phyloP scores from a whole-genome alignment of 805 yeast species.

The Yarrowia sp. region DNA sequence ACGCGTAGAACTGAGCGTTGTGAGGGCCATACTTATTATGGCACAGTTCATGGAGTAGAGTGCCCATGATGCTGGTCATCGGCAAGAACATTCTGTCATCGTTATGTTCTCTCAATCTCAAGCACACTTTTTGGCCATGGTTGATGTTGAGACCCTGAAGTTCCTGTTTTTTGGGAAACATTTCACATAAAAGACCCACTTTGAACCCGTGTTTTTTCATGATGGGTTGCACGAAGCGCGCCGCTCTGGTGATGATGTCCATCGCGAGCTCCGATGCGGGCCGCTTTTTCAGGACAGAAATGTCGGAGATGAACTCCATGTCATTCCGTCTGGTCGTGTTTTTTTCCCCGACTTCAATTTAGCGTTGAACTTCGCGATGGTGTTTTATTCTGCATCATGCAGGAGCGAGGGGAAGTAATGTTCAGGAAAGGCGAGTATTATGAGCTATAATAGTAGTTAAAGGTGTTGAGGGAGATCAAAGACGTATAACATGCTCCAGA shows the following conservation, averaged over 20 bases:
- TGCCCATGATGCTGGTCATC: conserved; percentile 70
- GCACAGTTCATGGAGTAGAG: conserved; percentile 85
- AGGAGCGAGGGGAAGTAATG: too few species aligned
- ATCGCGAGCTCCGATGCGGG: conserved; percentile 59
- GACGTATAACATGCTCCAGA: too few species aligned
- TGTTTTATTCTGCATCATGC: neutral
- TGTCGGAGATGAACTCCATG: conserved; percentile 41
- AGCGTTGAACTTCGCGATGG: neutral
- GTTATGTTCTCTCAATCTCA: conserved; percentile 69
- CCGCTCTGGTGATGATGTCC: conserved; percentile 69
- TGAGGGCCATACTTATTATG: conserved; percentile 86
- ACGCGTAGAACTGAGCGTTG: conserved; percentile 69
- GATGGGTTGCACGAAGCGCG: conserved; percentile 73
- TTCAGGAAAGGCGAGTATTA: too few species aligned
- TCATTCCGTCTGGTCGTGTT: conserved; percentile 6
- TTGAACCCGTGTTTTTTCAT: conserved; percentile 71
- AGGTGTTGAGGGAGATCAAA: too few species aligned
- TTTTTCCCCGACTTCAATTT: neutral
- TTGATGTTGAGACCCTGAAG: conserved; percentile 86
- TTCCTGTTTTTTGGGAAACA: conserved; percentile 71
- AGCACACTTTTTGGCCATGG: conserved; percentile 71
- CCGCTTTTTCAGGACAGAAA: conserved; percentile 57
- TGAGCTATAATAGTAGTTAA: too few species aligned
- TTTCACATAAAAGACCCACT: conserved; percentile 76
- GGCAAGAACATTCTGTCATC: conserved; percentile 65